These are phyloP conservation scores for Chytriomyces hyalinus DNA, from an alignment of 192 early-diverging fungal genomes.

Conservation along the genomic window DNA sequence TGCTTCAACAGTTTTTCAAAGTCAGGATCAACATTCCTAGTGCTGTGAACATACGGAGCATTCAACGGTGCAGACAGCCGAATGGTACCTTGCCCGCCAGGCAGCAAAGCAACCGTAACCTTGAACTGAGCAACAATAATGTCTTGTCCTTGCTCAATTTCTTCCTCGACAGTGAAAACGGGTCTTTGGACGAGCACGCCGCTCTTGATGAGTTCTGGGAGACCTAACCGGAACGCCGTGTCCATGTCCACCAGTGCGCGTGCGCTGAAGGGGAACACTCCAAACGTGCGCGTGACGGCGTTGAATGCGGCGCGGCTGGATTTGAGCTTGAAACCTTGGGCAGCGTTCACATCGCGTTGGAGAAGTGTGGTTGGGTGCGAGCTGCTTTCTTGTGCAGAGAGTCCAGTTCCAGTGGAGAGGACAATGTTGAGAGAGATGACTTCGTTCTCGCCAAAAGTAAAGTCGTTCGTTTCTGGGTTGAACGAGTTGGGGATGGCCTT, in stretches of 20 bases:
- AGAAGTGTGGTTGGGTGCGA: slow-evolving; percentile 76
- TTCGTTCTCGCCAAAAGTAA: slow-evolving; percentile 77
- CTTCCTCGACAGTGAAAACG: slow-evolving; percentile 72
- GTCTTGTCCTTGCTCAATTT: slow-evolving; percentile 35
- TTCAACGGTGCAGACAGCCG: slow-evolving; percentile 70
- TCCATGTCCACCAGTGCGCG: slow-evolving; percentile 75
- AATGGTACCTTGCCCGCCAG: slow-evolving; percentile 61
- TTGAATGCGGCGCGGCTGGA: slow-evolving; percentile 72
- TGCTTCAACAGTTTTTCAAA: slow-evolving; percentile 47
- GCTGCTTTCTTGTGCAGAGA: slow-evolving; percentile 62
- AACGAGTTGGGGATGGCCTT: slow-evolving; percentile 74
- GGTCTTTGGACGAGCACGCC: slow-evolving; percentile 75
- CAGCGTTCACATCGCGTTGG: slow-evolving; percentile 77
- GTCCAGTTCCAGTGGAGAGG: slow-evolving; percentile 74
- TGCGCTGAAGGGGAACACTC: slow-evolving; percentile 83
- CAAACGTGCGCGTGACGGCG: slow-evolving; percentile 75
- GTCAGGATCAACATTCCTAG: slow-evolving; percentile 52
- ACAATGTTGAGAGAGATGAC: slow-evolving; percentile 91
- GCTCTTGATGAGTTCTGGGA: slow-evolving; percentile 82
- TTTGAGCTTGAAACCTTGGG: slow-evolving; percentile 86
- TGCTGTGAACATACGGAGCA: slow-evolving; percentile 77
- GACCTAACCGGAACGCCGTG: slow-evolving; percentile 79
- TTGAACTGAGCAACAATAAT: slow-evolving; percentile 83
- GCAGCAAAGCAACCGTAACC: slow-evolving; percentile 83
- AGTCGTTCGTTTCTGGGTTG: slow-evolving; percentile 58